These are phyloP conservation scores for Mortierella sp. DNA, from an alignment of 371 early-diverging fungal genomes.

Conservation along the genomic window DNA sequence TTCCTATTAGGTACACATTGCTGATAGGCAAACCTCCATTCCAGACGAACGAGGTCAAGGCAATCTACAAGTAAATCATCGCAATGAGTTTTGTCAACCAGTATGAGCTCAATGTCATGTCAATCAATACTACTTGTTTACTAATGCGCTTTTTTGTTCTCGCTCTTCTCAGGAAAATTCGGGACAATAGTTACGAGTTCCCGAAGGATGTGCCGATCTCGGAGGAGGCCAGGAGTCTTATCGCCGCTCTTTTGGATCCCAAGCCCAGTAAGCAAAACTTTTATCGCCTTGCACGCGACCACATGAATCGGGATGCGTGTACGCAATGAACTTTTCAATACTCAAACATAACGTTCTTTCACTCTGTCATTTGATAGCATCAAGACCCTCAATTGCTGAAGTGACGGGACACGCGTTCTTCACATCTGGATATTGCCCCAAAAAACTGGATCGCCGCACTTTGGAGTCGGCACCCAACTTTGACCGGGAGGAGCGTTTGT, in stretches of 20 bases:
- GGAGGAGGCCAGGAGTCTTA: conserved; percentile 81
- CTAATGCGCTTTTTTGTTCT: conserved; percentile 23
- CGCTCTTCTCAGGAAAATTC: conserved; percentile 73
- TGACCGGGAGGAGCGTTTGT: conserved; percentile 33
- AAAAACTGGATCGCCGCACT: conserved; percentile 53
- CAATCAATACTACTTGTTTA: no score
- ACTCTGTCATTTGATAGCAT: conserved; percentile 29
- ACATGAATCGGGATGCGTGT: background rate
- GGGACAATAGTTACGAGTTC: conserved; percentile 82
- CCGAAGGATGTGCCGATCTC: conserved; percentile 80
- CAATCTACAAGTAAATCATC: conserved; percentile 85
- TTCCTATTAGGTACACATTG: conserved; percentile 83
- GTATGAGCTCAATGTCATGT: no score
- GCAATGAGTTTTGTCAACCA: no score
- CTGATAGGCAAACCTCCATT: conserved; percentile 98
- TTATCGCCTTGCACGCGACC: background rate
- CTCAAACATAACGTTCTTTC: conserved; percentile 7
- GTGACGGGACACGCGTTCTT: conserved; percentile 64
- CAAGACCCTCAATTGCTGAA: conserved; percentile 60
- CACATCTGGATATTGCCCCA: conserved; percentile 58
- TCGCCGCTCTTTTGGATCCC: conserved; percentile 82
- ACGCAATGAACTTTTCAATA: background rate
- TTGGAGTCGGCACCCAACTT: conserved; percentile 54
- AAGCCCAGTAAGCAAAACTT: conserved; percentile 78
- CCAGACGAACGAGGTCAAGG: conserved; percentile 86